phyloP scores from a whole-genome alignment of 108 stramenopile species.

The Fragilaria crotonensis region DNA sequence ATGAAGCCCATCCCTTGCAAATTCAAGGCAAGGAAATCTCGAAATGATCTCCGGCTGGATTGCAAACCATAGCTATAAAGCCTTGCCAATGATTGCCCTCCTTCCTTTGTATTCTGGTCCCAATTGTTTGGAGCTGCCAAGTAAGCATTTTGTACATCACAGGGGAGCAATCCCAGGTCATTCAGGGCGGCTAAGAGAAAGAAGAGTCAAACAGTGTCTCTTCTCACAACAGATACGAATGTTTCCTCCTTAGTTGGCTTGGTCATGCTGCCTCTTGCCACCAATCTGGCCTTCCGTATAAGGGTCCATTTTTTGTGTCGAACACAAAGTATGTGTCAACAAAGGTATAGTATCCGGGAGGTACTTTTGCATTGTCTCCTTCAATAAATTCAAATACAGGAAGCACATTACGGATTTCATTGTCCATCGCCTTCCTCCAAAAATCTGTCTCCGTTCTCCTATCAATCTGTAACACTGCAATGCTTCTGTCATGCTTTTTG shows the following conservation, averaged over 20 bases:
- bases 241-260: slow-evolving; percentile 1
- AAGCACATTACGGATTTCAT: too few species aligned
- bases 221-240: slow-evolving; percentile 20
- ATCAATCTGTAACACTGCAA: slow-evolving; percentile 3
- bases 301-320: too few species aligned
- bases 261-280: too few species aligned
- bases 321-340: slow-evolving; percentile 9
- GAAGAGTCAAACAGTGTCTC: slow-evolving; percentile 31
- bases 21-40: slow-evolving; percentile 2
- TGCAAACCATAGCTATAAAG: slow-evolving; percentile 21
- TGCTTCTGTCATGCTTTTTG: slow-evolving; percentile 2
- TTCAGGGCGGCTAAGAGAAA: too few species aligned
- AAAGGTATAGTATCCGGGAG: not conserved
- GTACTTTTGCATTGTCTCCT: not conserved
- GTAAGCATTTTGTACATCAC: too few species aligned
- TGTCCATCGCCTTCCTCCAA: too few species aligned
- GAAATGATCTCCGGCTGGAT: slow-evolving; percentile 5
- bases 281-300: too few species aligned
- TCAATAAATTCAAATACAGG: not conserved
- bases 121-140: slow-evolving; percentile 4
- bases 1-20: slow-evolving; percentile 19
- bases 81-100: slow-evolving; percentile 5
- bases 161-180: too few species aligned
- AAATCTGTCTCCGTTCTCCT: too few species aligned
- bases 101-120: slow-evolving; percentile 4